These are phyloP conservation scores for Melanomma pulvis-pyrius DNA, from an alignment of 495 filamentous ascomycete genomes.

Conservation along the genomic window DNA sequence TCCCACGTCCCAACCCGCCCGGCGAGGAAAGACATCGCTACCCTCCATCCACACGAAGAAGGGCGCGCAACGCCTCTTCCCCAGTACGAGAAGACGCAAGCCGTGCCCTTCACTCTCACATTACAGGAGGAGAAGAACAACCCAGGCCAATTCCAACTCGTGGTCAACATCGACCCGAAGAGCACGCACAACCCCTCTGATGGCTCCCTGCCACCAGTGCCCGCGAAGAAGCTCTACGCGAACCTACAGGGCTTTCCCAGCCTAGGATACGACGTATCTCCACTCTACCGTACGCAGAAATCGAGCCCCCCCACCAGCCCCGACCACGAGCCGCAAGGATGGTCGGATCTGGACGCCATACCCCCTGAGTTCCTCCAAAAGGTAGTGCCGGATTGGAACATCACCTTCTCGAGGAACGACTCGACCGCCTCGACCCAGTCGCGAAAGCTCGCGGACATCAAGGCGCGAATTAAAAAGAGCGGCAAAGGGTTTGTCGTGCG, in stretches of 20 bases:
- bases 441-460: conserved; percentile 32
- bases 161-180: conserved; percentile 32
- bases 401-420: conserved; percentile 24
- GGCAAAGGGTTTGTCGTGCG: conserved; percentile 36
- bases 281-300: conserved; percentile 30
- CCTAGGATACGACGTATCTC: conserved; percentile 33
- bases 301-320: conserved; percentile 34
- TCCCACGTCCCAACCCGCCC: background rate
- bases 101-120: conserved; percentile 33
- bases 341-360: conserved; percentile 37
- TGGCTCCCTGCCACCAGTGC: background rate
- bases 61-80: conserved; percentile 29
- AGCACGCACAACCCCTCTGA: conserved; percentile 1
- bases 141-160: conserved; percentile 36
- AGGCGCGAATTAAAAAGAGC: conserved; percentile 38
- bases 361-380: conserved; percentile 35
- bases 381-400: conserved; percentile 35
- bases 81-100: conserved; percentile 31
- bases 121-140: conserved; percentile 37
- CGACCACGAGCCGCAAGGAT: conserved; percentile 31
- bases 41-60: conserved; percentile 16
- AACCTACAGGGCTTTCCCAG: conserved; percentile 32
- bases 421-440: conserved; percentile 29
- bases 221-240: conserved; percentile 28
- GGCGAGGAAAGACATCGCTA: conserved; percentile 18